phyloP scores from a whole-genome alignment of 306 rosid species.

The Malus domestica region DNA sequence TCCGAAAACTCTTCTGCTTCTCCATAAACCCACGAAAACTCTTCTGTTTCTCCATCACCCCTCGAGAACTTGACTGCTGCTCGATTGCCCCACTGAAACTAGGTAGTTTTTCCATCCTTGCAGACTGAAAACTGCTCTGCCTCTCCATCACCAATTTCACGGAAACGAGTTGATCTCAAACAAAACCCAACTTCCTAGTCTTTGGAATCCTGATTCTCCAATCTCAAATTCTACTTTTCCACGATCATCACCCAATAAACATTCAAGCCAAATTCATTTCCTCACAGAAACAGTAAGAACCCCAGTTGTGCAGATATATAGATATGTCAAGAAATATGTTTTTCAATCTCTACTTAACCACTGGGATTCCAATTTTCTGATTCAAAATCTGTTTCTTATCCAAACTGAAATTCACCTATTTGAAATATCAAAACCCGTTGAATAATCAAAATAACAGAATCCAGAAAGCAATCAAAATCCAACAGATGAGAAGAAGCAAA shows the following conservation, averaged over 20 bases:
- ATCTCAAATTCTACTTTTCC: neutral
- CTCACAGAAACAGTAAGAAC: neutral
- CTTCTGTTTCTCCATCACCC: slow-evolving; percentile 56
- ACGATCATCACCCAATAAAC: neutral
- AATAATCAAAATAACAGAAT: neutral
- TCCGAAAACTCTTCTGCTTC: slow-evolving; percentile 58
- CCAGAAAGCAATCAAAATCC: neutral
- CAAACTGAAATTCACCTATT: slow-evolving; percentile 1
- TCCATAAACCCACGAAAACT: slow-evolving; percentile 83
- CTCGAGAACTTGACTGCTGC: slow-evolving; percentile 41
- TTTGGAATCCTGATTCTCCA: neutral
- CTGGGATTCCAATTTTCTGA: neutral
- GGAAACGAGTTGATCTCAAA: slow-evolving; percentile 8
- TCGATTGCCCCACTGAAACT: slow-evolving; percentile 34
- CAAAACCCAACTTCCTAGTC: neutral
- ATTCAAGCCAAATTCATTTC: neutral
- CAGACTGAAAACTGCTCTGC: slow-evolving; percentile 13
- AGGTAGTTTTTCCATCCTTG: slow-evolving; percentile 11
- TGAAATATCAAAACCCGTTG: neutral
- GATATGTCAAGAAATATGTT: neutral
- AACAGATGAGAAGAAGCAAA: slow-evolving; percentile 4
- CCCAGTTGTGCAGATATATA: neutral
- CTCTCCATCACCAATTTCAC: slow-evolving; percentile 18
- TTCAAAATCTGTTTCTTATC: neutral
- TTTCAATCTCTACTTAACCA: neutral